Conservation (phyloP, 805 yeast genomes). For the Ogataea nitratoaversa region DNA sequence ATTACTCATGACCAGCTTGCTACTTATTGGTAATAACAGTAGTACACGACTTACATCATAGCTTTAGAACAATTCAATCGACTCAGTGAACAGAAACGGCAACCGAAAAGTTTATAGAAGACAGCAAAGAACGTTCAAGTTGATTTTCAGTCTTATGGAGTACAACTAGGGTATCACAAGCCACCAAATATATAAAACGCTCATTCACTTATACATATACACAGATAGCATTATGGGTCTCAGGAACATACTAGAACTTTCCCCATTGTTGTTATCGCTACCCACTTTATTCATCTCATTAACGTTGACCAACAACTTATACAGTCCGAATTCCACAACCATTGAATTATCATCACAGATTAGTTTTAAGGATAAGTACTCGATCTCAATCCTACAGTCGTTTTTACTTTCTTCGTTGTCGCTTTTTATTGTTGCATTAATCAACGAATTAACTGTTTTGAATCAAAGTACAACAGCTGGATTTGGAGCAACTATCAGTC, state of each 20-base stretch:
- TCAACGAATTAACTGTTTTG: neutral
- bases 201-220: too few relatives aligned
- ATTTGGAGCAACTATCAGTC: neutral
- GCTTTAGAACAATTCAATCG: too few relatives aligned
- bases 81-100: too few relatives aligned
- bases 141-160: too few relatives aligned
- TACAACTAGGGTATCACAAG: too few relatives aligned
- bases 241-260: slow-evolving; percentile 20
- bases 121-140: too few relatives aligned
- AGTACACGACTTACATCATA: too few relatives aligned
- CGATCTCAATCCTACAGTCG: slow-evolving; percentile 15
- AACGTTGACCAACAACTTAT: slow-evolving; percentile 17
- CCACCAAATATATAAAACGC: too few relatives aligned
- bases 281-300: slow-evolving; percentile 32
- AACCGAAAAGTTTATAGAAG: too few relatives aligned
- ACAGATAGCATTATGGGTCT: slow-evolving; percentile 12
- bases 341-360: neutral
- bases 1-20: too few relatives aligned
- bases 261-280: slow-evolving; percentile 31
- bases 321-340: slow-evolving; percentile 4
- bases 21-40: too few relatives aligned
- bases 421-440: neutral
- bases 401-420: slow-evolving; percentile 23
- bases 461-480: too few relatives aligned
- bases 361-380: slow-evolving; percentile 5